A percentile compares a stretch with the other conserved stretches of the same genome.
phyloP scores from a whole-genome alignment of 352 stramenopile genomes.

The Globisporangium sylvaticum region DNA sequence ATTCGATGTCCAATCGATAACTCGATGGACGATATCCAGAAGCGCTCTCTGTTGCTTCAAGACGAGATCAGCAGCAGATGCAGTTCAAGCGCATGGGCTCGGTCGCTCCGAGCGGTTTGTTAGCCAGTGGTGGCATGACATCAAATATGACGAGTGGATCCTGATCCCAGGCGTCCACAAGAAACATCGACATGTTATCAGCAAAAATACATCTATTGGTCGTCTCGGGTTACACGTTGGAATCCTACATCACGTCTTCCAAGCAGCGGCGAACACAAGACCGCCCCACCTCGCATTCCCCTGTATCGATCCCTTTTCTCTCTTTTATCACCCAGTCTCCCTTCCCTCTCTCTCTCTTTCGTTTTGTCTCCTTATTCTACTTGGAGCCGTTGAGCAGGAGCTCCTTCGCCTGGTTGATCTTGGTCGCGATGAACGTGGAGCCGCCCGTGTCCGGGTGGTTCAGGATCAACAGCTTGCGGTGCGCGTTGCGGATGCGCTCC shows the following conservation, averaged over 20 bases:
- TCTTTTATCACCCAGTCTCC: neutral
- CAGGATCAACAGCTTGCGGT: conserved; percentile 97
- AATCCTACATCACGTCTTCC: neutral
- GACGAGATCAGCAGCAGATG: conserved; percentile 43
- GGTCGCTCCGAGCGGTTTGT: neutral
- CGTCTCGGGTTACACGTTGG: neutral
- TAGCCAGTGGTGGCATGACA: neutral
- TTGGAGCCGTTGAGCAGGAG: conserved; percentile 84
- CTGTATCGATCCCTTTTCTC: neutral
- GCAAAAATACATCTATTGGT: conserved; percentile 18
- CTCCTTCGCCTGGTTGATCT: conserved; percentile 99
- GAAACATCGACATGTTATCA: neutral
- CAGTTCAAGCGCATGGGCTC: conserved; percentile 15
- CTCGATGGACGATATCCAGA: conserved; percentile 73
- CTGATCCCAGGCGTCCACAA: neutral
- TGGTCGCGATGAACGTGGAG: conserved; percentile 97
- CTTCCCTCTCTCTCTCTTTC: conserved; percentile 13
- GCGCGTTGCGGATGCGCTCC: conserved; percentile 97
- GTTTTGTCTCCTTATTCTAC: conserved; percentile 22
- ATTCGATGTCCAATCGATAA: conserved; percentile 67
- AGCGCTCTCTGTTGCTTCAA: conserved; percentile 49
- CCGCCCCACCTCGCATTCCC: neutral
- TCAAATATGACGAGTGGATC: neutral
- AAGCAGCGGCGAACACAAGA: neutral
- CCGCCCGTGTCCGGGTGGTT: conserved; percentile 99